Conservation (phyloP, 345 rosid genomes). For the Nasturtium officinale region DNA sequence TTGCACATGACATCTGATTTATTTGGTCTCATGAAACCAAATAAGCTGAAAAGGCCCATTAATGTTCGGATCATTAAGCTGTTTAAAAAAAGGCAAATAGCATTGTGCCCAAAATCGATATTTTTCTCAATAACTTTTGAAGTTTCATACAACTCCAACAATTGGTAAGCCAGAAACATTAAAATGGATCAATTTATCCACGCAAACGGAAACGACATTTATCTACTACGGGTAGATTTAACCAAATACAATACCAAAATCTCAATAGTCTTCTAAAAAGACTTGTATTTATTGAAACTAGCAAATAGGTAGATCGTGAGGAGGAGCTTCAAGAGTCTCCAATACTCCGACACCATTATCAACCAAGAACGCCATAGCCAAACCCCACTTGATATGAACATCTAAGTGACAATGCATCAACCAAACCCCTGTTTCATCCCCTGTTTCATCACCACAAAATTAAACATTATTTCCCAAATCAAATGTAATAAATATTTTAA, state of each 20-base stretch:
- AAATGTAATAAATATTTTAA: neutral
- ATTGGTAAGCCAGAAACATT: no score
- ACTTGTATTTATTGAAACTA: slow-evolving; percentile 20
- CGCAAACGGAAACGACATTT: neutral
- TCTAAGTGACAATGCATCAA: slow-evolving; percentile 96
- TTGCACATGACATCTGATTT: neutral
- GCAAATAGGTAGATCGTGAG: slow-evolving; percentile 69
- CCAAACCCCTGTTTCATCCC: slow-evolving; percentile 93
- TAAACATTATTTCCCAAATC: neutral
- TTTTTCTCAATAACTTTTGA: neutral
- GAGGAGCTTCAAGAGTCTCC: slow-evolving; percentile 65
- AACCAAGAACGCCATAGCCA: slow-evolving; percentile 85
- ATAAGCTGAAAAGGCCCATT: neutral
- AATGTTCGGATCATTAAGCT: neutral
- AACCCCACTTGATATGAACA: slow-evolving; percentile 83
- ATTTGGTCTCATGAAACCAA: neutral
- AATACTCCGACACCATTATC: slow-evolving; percentile 69
- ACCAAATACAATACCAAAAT: slow-evolving; percentile 22
- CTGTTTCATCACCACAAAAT: slow-evolving; percentile 42
- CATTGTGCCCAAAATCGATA: neutral
- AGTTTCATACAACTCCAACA: neutral
- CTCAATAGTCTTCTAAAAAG: neutral
- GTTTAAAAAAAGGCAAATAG: neutral
- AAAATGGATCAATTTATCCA: no score
- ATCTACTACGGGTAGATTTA: neutral